These are phyloP conservation scores for Peronospora belbahrii DNA, from an alignment of 352 stramenopile genomes.

Conservation along the genomic window DNA sequence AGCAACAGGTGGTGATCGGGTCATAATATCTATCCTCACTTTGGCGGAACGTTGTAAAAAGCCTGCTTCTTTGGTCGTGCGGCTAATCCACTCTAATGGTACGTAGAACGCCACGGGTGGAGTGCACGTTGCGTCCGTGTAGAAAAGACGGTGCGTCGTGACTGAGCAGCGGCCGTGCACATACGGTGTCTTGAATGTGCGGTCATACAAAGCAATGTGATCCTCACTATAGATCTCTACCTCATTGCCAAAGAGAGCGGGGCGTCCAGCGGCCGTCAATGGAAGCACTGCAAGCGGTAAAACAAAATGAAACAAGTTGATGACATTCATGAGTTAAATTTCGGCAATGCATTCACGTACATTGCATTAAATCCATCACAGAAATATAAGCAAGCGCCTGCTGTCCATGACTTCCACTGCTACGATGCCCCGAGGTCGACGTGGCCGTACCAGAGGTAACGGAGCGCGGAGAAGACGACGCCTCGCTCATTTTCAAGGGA, in stretches of 20 bases:
- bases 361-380: constrained; percentile 59
- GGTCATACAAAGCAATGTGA: constrained; percentile 78
- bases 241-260: constrained; percentile 65
- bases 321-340: background rate
- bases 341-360: constrained; percentile 24
- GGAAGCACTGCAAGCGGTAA: constrained; percentile 38
- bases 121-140: constrained; percentile 51
- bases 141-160: constrained; percentile 81
- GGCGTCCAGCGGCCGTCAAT: constrained; percentile 59
- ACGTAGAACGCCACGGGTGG: constrained; percentile 58
- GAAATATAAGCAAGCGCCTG: constrained; percentile 21
- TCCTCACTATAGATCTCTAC: constrained; percentile 87
- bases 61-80: constrained; percentile 69
- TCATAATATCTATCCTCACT: constrained; percentile 63
- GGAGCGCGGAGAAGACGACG: constrained; percentile 24
- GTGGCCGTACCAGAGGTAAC: constrained; percentile 14
- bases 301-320: background rate
- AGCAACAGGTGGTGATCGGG: constrained; percentile 26
- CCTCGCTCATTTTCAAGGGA: constrained; percentile 22
- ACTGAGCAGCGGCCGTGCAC: constrained; percentile 65
- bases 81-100: constrained; percentile 62
- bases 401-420: constrained; percentile 4
- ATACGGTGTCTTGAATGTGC: constrained; percentile 66
- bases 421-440: constrained; percentile 2
- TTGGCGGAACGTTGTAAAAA: constrained; percentile 82